phyloP scores from a whole-genome alignment of 441 rosid genomes.

The Populus tomentosa region DNA sequence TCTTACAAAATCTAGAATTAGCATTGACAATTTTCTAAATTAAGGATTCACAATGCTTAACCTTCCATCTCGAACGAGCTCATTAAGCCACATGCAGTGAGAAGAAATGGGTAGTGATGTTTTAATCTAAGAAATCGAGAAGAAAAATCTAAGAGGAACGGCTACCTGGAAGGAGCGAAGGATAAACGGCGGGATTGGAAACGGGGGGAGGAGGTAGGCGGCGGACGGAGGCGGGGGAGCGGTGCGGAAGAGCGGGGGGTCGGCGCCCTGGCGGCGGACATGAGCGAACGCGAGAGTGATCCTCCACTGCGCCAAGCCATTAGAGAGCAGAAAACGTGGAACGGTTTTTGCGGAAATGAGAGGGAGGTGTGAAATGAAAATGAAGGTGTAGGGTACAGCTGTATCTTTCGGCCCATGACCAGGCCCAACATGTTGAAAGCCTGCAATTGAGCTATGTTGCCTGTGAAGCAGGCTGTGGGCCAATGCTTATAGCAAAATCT shows the following conservation, averaged over 20 bases:
- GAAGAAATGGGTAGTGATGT: not conserved
- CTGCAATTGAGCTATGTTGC: not conserved
- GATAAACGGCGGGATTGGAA: slow-evolving; percentile 49
- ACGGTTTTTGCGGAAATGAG: not conserved
- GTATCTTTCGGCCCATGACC: not conserved
- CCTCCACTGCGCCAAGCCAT: slow-evolving; percentile 46
- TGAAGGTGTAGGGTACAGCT: not conserved
- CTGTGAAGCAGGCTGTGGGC: not conserved
- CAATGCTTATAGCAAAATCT: too few relatives aligned
- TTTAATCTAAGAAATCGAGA: too few relatives aligned
- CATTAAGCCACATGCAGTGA: not conserved
- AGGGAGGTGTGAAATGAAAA: not conserved
- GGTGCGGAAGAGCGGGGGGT: slow-evolving; percentile 51
- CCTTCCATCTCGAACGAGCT: not conserved
- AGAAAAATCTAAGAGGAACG: not conserved
- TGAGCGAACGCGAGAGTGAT: slow-evolving; percentile 39
- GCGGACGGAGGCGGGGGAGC: slow-evolving; percentile 45
- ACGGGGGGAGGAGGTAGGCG: slow-evolving; percentile 44
- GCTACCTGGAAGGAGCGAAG: slow-evolving; percentile 51
- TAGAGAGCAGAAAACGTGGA: not conserved
- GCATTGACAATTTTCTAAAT: not conserved
- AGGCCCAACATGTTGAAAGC: not conserved
- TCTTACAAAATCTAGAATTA: not conserved
- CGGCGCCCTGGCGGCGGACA: slow-evolving; percentile 50
- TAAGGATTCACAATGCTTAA: not conserved